Conservation (phyloP, 768 basidiomycete genomes). For the Astraeus odoratus region DNA sequence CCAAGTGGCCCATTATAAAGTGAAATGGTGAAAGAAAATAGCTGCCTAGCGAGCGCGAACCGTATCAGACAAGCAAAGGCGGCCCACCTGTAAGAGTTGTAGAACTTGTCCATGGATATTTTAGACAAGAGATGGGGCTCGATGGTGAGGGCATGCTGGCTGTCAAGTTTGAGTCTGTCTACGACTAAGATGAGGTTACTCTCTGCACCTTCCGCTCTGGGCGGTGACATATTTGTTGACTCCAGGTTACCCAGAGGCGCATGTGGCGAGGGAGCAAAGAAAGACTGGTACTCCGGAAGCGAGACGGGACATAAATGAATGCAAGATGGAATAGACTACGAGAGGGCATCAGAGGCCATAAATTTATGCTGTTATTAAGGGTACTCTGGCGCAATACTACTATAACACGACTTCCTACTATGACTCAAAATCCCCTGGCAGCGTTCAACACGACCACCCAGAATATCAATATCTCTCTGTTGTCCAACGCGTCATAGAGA, state of each 20-base stretch:
- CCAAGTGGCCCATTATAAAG: conserved; percentile 40
- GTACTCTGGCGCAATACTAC: too few relatives aligned
- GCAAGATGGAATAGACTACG: too few relatives aligned
- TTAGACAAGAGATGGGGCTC: conserved; percentile 15
- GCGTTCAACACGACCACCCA: conserved; percentile 63
- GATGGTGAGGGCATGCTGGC: conserved; percentile 14
- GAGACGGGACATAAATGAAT: too few relatives aligned
- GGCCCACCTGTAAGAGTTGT: conserved; percentile 23
- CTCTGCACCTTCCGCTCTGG: conserved; percentile 12
- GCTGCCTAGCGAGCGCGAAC: conserved; percentile 33
- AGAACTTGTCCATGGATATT: conserved; percentile 18
- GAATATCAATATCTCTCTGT: conserved; percentile 88
- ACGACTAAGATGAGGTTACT: conserved; percentile 19
- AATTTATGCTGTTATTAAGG: too few relatives aligned
- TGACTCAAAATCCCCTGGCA: too few relatives aligned
- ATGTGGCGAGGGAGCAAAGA: too few relatives aligned
- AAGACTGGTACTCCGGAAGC: too few relatives aligned
- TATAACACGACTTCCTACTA: too few relatives aligned
- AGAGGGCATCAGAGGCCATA: too few relatives aligned
- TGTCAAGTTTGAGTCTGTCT: conserved; percentile 22
- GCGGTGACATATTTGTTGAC: neutral
- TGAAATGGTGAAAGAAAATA: conserved; percentile 31
- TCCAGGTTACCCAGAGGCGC: neutral
- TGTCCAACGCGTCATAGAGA: conserved; percentile 65
- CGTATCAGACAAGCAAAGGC: conserved; percentile 34